Base-by-base conservation (phyloP, 805 yeast genomes). In the Candida methanosorbosa region DNA sequence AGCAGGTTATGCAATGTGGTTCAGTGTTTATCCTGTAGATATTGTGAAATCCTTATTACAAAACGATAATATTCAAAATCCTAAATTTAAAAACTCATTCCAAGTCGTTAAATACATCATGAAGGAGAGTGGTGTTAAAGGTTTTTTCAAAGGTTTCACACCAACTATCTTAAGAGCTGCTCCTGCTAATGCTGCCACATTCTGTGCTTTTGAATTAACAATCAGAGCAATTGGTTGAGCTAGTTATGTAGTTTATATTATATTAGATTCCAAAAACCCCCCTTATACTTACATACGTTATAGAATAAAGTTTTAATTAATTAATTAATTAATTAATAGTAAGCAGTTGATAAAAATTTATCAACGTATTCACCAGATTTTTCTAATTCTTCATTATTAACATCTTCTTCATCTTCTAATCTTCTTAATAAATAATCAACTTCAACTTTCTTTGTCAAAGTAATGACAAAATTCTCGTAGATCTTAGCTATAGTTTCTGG, bases 161-260 rank as follows among this genome's bases (percentile, higher is more conserved):
- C 97, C 98, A 26, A 88, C 97, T 0, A 75, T 92, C 43, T 64
- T 92, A 43, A 81, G 99, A 62, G 97, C 99, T 33, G 95, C 95
- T 3, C 98, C 98, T 1, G 98, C 94, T 4, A 94, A 92, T 55
- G 99, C 95, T 28, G 95, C 94, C 21, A 94, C 98, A 0, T 92
- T 92, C 61, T 81, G 86, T 29, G 87, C 94, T 2, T 92, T 92
- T 56, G 99, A 92, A 59, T 60, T 81, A 33, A 83, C 95, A 4
- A 81, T 88, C 82, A 75, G 95, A 61, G 46, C 66, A 19, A 52
- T 74, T 30, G 64, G 56, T 38, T n/a, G n/a, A n/a, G n/a, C n/a
- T n/a, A n/a, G n/a, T n/a, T n/a, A n/a, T n/a, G 9, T 11, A 8
- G 23, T 21, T 21, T 8, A 8, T 11, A 21, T 21, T 21, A 21